Evolutionary conservation across 441 rosid species (phyloP).

Genomic region (Adansonia madagascariensis): DNA sequence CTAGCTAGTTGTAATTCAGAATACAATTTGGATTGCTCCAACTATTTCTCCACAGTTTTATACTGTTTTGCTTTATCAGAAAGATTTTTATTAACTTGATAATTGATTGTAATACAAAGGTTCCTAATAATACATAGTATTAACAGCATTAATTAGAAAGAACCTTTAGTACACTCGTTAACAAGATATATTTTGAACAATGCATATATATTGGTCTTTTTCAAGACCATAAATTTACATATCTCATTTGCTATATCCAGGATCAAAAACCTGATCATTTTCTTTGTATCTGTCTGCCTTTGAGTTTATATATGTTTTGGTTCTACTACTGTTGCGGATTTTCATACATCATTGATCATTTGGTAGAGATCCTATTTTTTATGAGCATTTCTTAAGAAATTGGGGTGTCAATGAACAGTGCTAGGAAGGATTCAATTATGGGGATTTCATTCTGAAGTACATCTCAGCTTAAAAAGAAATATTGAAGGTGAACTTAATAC

Average conservation of each 20-base stretch:
- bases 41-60: neutral
- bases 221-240: neutral
- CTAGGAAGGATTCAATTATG: neutral
- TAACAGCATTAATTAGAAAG: neutral
- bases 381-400: slow-evolving; percentile 4
- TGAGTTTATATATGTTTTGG: neutral
- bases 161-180: neutral
- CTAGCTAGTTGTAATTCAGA: neutral
- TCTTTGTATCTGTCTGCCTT: neutral
- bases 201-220: neutral
- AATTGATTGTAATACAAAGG: neutral
- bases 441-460: neutral
- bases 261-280: neutral
- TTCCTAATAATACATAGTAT: neutral
- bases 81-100: neutral
- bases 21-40: neutral
- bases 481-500: neutral
- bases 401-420: neutral
- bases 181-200: neutral
- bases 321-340: neutral
- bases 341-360: neutral
- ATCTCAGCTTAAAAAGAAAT: neutral
- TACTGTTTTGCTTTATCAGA: too few relatives aligned
- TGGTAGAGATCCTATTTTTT: slow-evolving; percentile 8
- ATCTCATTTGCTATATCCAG: neutral